phyloP scores from a whole-genome alignment of 2,329 filamentous ascomycete species.

The Aschersonia sp. region DNA sequence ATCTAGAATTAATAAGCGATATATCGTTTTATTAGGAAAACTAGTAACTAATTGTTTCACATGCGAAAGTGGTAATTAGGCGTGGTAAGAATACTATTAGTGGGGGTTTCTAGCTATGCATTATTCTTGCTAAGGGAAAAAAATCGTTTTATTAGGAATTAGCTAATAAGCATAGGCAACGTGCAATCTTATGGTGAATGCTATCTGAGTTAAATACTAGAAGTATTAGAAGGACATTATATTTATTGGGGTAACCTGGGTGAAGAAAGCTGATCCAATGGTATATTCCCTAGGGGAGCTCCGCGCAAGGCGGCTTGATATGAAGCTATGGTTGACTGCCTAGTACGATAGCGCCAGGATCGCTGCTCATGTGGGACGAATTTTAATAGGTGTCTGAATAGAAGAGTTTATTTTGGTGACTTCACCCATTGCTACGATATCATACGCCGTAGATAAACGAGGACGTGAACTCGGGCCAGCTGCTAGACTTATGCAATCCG shows the following conservation, averaged over 20 bases:
- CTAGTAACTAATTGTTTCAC: background rate
- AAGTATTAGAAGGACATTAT: background rate
- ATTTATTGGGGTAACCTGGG: background rate
- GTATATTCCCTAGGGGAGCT: background rate
- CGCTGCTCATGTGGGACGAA: background rate
- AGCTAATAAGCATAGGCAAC: background rate
- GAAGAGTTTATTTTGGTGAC: background rate
- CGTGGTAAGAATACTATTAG: background rate
- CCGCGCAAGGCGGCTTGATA: background rate
- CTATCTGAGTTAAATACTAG: background rate
- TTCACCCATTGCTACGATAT: background rate
- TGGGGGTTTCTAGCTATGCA: background rate
- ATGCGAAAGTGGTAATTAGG: background rate
- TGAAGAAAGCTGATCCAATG: background rate
- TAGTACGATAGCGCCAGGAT: background rate
- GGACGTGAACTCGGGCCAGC: background rate
- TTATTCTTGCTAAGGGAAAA: background rate
- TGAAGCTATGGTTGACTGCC: background rate
- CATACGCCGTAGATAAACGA: no score
- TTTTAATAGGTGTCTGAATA: no score
- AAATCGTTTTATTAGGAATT: background rate
- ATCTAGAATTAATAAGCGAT: background rate
- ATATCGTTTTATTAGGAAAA: background rate
- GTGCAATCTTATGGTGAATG: background rate
- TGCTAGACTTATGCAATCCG: background rate